Evolutionary conservation across 2,329 filamentous ascomycete species (phyloP), one percentile per base, ranked within the genome.

Genomic region (Exophiala xenobiotica): DNA sequence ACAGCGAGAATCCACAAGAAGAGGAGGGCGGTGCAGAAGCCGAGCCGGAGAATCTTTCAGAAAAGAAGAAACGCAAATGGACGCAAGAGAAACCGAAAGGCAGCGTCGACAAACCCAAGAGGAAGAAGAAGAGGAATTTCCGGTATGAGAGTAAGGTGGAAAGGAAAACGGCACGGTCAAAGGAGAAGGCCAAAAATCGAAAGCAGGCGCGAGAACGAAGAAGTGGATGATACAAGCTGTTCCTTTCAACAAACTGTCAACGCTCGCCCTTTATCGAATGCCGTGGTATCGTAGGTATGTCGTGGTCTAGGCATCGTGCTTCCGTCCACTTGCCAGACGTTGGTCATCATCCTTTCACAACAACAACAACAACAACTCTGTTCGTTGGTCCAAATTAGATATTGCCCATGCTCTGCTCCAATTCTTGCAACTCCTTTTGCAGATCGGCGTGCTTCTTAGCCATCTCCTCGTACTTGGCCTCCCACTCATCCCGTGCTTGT

Each of bases 391-490:
- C 42, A 54, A 35, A 65, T 67, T 84, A 97, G 74, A 97, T 91
- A 77, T 90, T 93, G 80, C 86, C 87, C 75, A 97, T 91, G 76
- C 96, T 91, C 65, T 78, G 75, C 76, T 93, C 88, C 74, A 97
- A 88, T 62, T 92, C 87, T 68, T 95, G 85, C 68, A 96, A 78
- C 72, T 96, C 90, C 80, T 92, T 92, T 81, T 95, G 85, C 64
- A 90, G 80, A 51, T 80, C 72, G 62, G 77, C 76, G 79, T 95
- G 87, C 78, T 96, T 95, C 83, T 91, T 87, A 65, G 86, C 74
- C 87, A 96, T 95, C 73, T 97, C 92, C 77, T 97, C 93, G 78
- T 95, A 97, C 80, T 99, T 97, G 74, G 80, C 71, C 80, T 97
- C 93, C 91, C 91, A 96, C 74, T 91, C 84, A 74, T 96, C 90